These are phyloP conservation scores for Teunomyces kruisii DNA, from an alignment of 805 yeast genomes.

Conservation along the genomic window DNA sequence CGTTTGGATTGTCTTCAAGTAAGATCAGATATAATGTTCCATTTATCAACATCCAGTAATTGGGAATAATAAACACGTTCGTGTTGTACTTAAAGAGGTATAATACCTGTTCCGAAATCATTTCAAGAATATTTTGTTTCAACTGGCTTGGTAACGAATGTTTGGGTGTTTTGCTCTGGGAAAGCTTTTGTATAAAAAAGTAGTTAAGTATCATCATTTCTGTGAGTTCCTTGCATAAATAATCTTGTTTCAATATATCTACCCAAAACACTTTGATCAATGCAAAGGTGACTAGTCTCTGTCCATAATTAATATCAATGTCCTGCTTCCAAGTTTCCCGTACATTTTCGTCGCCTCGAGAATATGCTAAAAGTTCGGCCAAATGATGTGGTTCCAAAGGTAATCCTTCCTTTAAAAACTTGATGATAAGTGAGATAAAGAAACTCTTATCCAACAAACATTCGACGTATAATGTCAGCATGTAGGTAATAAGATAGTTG, in stretches of 20 bases:
- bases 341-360: constrained; percentile 20
- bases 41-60: constrained; percentile 57
- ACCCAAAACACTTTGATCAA: constrained; percentile 71
- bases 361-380: constrained; percentile 20
- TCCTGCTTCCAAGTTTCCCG: constrained; percentile 13
- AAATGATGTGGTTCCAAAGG: constrained; percentile 29
- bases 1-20: constrained; percentile 15
- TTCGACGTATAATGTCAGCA: constrained; percentile 68
- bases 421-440: constrained; percentile 64
- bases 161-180: neutral
- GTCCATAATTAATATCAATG: constrained; percentile 34
- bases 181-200: constrained; percentile 18
- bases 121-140: constrained; percentile 26
- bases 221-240: constrained; percentile 62
- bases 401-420: constrained; percentile 43
- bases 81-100: constrained; percentile 49
- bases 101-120: constrained; percentile 29
- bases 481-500: constrained; percentile 57
- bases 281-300: constrained; percentile 37
- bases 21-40: constrained; percentile 45
- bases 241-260: constrained; percentile 55
- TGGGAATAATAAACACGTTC: constrained; percentile 64
- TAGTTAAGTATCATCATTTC: constrained; percentile 56
- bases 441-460: constrained; percentile 59
- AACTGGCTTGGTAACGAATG: constrained; percentile 13